Evolutionary conservation across 176 grass and related monocot species (phyloP), one percentile per base, ranked within the genome.

Genomic region (Phyllostachys edulis): DNA sequence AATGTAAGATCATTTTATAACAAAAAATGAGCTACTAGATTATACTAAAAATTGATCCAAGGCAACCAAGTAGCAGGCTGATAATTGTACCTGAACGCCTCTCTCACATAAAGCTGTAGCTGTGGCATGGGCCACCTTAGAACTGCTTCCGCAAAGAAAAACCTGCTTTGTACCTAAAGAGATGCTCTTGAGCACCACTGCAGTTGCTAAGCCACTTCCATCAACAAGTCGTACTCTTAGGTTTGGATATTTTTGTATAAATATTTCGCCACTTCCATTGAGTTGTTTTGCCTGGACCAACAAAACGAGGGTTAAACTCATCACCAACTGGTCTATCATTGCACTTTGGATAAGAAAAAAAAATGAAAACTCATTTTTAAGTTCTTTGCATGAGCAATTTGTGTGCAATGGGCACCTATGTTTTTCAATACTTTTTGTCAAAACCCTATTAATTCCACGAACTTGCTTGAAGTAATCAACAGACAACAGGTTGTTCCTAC

Each of bases 141-240:
- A 95, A 73, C 59, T 78, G 63, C 80, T 79, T 86, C 92, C 77
- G 34, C 38, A 77, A 24, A 98, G 76, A 75, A 93, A 59, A 71
- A 98, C 76, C 67, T 87, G 80, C 71, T 82, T 78, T 51, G 89
- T 91, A 39, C 76, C 80, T 26, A 65, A 72, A 76, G 95, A 89
- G 57, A 95, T 86, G 68, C 88, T 91, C 49, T 88, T 91, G 70
- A 94, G 72, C n/a, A 95, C 89, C 17, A 98, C 85, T 49, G 95
- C 87, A 41, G 92, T 87, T 76, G 92, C 95, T 91, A 98, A 85
- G 69, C 92, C 90, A 88, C 89, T 98, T 88, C 95, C 95, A 73
- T 98, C 95, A 75, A 98, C 90, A 88, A 98, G 82, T 75, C 86
- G 88, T 54, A 98, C 67, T 87, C 70, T 91, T 68, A 98, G 80